These are phyloP conservation scores for Neckera pumila DNA, from an alignment of 225 moss, liverwort and hornwort genomes.

Conservation along the genomic window DNA sequence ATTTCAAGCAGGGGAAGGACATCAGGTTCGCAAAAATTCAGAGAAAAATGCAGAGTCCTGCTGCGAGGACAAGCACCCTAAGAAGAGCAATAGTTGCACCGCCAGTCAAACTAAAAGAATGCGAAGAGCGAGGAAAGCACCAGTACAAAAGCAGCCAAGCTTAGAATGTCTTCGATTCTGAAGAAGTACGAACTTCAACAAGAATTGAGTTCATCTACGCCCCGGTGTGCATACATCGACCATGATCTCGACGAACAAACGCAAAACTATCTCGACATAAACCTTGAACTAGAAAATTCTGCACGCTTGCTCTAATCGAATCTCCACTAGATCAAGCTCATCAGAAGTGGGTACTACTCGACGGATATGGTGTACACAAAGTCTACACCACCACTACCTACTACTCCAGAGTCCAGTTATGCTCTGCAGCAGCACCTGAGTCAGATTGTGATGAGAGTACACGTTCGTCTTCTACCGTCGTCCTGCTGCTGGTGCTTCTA, in stretches of 20 bases:
- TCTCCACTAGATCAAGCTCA: not conserved
- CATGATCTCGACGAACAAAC: not conserved
- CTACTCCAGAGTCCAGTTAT: not conserved
- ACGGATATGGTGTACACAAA: not conserved
- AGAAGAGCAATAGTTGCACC: not conserved
- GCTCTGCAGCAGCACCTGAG: not conserved
- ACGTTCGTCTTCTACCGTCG: not conserved
- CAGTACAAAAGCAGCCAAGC: not conserved
- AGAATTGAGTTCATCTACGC: not conserved
- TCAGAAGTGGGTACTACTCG: not conserved
- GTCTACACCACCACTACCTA: not conserved
- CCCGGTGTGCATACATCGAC: not conserved
- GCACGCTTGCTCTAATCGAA: not conserved
- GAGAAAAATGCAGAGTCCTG: not conserved
- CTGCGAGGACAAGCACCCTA: not conserved
- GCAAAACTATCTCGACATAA: not conserved
- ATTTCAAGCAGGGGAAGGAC: not conserved
- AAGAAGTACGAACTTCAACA: not conserved
- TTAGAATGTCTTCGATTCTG: not conserved
- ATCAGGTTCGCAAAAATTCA: not conserved
- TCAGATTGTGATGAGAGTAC: not conserved
- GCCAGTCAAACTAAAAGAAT: not conserved
- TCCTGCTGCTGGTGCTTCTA: not conserved
- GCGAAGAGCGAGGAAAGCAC: not conserved
- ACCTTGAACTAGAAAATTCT: not conserved